Evolutionary conservation across 768 basidiomycete genomes (phyloP).

Genomic region (Gymnopilus dilepis): DNA sequence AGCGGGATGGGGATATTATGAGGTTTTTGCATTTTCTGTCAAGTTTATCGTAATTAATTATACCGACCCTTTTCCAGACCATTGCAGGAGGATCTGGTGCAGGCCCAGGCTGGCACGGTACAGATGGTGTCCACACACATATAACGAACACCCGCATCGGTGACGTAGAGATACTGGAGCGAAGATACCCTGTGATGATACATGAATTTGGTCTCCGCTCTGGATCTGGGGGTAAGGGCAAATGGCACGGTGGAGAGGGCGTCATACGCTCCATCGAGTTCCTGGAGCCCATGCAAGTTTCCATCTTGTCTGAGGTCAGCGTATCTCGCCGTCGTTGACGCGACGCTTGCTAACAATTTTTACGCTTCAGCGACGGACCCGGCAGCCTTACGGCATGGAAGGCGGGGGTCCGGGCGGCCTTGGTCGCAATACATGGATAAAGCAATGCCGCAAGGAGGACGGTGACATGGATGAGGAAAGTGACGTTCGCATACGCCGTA

Average conservation of each 20-base stretch:
- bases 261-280: slow-evolving; percentile 86
- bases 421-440: slow-evolving; percentile 91
- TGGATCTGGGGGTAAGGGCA: slow-evolving; percentile 72
- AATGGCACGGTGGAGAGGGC: slow-evolving; percentile 84
- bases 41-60: slow-evolving; percentile 3
- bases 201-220: slow-evolving; percentile 80
- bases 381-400: slow-evolving; percentile 85
- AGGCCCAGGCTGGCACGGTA: slow-evolving; percentile 88
- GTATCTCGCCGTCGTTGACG: background rate
- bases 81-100: slow-evolving; percentile 95
- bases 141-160: slow-evolving; percentile 94
- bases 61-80: slow-evolving; percentile 55
- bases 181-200: slow-evolving; percentile 90
- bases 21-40: slow-evolving; percentile 46
- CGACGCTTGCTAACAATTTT: slow-evolving; percentile 4
- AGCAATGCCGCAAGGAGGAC: slow-evolving; percentile 66
- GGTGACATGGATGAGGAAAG: slow-evolving; percentile 61
- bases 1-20: slow-evolving; percentile 91
- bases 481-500: slow-evolving; percentile 49
- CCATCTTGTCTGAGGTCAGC: slow-evolving; percentile 83
- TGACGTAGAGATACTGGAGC: slow-evolving; percentile 92
- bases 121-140: slow-evolving; percentile 92
- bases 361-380: slow-evolving; percentile 68
- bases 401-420: slow-evolving; percentile 74
- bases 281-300: slow-evolving; percentile 81